Evolutionary conservation across 371 early-diverging fungal genomes (phyloP).

Genomic region (Mortierella sp.): DNA sequence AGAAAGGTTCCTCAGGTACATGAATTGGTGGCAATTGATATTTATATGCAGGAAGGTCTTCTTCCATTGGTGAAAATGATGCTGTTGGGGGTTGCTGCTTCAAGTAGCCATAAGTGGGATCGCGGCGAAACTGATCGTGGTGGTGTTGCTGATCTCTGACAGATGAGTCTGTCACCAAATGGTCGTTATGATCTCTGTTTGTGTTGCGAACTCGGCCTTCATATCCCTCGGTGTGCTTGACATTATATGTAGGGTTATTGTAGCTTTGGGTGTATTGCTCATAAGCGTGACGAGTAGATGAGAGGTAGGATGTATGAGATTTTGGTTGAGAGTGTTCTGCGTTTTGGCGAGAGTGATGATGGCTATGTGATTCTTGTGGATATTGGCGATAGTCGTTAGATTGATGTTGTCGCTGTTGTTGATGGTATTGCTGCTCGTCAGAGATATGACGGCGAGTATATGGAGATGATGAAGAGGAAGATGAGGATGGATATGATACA

Average conservation of each 20-base stretch:
- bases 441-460: constrained; percentile 9
- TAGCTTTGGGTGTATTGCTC: constrained; percentile 25
- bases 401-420: constrained; percentile 7
- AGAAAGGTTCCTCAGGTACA: constrained; percentile 50
- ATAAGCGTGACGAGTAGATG: constrained; percentile 10
- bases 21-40: constrained; percentile 50
- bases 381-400: constrained; percentile 5
- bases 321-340: background rate
- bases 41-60: constrained; percentile 20
- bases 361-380: constrained; percentile 5
- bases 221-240: constrained; percentile 48
- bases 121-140: constrained; percentile 41
- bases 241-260: constrained; percentile 18
- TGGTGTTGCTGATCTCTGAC: constrained; percentile 43
- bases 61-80: constrained; percentile 4
- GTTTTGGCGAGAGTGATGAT: background rate
- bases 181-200: constrained; percentile 48
- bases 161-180: constrained; percentile 37
- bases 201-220: constrained; percentile 46
- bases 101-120: constrained; percentile 30
- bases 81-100: constrained; percentile 12
- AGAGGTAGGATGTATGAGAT: background rate
- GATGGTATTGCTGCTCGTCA: constrained; percentile 11
- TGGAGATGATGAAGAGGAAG: constrained; percentile 13
- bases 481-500: constrained; percentile 5